Base-by-base conservation (phyloP, 805 yeast species). In the Jamesozyma piceae region DNA sequence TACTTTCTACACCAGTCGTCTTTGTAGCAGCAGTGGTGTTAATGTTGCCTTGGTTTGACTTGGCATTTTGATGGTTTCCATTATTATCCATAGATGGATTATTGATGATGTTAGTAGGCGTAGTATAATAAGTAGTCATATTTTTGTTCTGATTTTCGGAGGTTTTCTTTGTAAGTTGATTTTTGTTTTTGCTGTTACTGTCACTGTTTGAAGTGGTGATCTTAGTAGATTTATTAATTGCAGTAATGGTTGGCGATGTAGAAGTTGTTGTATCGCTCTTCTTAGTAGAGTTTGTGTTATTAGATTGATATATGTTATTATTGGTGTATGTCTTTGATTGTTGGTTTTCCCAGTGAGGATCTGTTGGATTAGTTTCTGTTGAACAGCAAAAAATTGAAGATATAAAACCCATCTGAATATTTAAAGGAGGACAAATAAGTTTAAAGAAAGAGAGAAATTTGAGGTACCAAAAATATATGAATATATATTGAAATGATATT, bases 371-470 rank as follows among this genome's bases (percentile, higher is more conserved):
- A 22, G 48, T 45, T 39, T 53, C 48, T 35, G 58, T 52, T 38
- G 60, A 48, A 46, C 66, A 62, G 49, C 68, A 64, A 47, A 64
- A 52, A 42, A 62, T 44, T 29, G 66, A 57, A 29, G 66, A 54
- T 37, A 63, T 49, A 46, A 65, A 55, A 47, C 67, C 68, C 70
- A 66, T 66, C 43, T 44, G 51, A 44, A 19, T 31, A 8, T 31
- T 15, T n/a, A 29, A 19, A 19, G 21, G 28, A 20, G 3, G 17
- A 14, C 18, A 14, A 26, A 24, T 15, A 35, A 24, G 28, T 11
- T 24, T 24, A 19, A 37, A n/a, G 13, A 17, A 37, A 37, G 27
- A 20, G n/a, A 29, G 33, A 30, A n/a, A 30, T 9, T 26, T 26
- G 28, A n/a, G n/a, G n/a, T n/a, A n/a, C n/a, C n/a, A n/a, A n/a